A percentile compares a stretch with the other conserved stretches of the same genome.
Evolutionary conservation across 2,329 filamentous ascomycete species (phyloP).

Genomic region (Aspergillus pseudoglaucus): DNA sequence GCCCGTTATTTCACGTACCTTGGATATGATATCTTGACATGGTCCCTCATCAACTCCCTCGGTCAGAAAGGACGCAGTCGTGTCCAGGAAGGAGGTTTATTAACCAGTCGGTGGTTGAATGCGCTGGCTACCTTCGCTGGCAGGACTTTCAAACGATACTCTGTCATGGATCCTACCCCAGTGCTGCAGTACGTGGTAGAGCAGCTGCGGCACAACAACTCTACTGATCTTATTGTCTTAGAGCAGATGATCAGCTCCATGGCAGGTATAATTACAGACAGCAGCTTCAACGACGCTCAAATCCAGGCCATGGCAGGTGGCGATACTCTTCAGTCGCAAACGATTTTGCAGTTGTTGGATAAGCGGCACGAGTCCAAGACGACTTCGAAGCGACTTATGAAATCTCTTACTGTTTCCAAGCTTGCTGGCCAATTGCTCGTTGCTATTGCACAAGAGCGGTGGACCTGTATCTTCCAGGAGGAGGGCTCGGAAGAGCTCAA

Average conservation of each 20-base stretch:
- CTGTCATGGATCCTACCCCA: constrained; percentile 73
- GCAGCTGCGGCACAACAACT: constrained; percentile 74
- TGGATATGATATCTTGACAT: constrained; percentile 87
- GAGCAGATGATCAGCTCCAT: constrained; percentile 87
- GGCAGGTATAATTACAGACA: constrained; percentile 83
- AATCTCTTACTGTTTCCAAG: constrained; percentile 67
- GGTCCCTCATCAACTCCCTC: constrained; percentile 75
- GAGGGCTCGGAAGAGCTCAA: constrained; percentile 70
- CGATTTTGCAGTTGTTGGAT: constrained; percentile 72
- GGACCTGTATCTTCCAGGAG: constrained; percentile 71
- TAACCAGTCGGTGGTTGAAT: constrained; percentile 88
- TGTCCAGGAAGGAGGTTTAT: constrained; percentile 59
- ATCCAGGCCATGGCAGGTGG: constrained; percentile 84
- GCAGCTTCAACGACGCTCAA: constrained; percentile 83
- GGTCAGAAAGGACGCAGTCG: constrained; percentile 52
- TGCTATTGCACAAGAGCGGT: constrained; percentile 81
- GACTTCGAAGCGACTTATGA: constrained; percentile 73
- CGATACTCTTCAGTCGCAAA: constrained; percentile 69
- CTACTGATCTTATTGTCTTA: constrained; percentile 84
- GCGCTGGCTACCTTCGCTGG: constrained; percentile 87
- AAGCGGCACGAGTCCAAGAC: constrained; percentile 68
- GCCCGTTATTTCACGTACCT: constrained; percentile 88
- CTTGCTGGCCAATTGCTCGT: constrained; percentile 80
- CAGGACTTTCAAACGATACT: constrained; percentile 79
- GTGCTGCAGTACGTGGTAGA: constrained; percentile 84